Evolutionary conservation across 192 early-diverging fungal genomes (phyloP).

Genomic region (Coemansia aciculifera): DNA sequence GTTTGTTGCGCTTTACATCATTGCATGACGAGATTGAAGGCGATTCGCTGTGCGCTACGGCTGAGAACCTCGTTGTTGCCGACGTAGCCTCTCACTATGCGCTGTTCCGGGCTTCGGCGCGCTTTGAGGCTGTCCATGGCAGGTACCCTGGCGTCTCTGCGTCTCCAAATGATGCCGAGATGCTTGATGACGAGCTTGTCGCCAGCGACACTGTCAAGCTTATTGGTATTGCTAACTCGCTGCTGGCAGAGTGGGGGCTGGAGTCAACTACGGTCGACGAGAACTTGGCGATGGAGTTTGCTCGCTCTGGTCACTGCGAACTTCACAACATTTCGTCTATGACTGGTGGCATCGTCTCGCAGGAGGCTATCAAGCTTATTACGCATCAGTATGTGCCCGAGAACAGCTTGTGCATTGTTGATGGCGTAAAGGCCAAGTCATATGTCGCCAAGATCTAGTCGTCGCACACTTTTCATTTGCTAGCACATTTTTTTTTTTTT

Average conservation of each 20-base stretch:
- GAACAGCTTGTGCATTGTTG: constrained; percentile 82
- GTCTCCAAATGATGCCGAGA: constrained; percentile 9
- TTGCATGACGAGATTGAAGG: constrained; percentile 25
- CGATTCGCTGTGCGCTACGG: background rate
- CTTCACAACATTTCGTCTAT: constrained; percentile 84
- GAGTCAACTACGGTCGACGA: background rate
- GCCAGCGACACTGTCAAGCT: constrained; percentile 16
- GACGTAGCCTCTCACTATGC: constrained; percentile 29
- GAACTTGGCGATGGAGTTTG: constrained; percentile 39
- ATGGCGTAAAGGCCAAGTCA: constrained; percentile 63
- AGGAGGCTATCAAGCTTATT: constrained; percentile 94
- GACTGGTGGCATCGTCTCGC: constrained; percentile 85
- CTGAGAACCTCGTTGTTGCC: background rate
- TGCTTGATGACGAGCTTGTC: constrained; percentile 17
- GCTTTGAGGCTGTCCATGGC: constrained; percentile 20
- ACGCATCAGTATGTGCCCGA: constrained; percentile 94
- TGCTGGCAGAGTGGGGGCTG: constrained; percentile 24
- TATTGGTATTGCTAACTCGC: constrained; percentile 9
- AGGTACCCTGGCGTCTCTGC: constrained; percentile 29
- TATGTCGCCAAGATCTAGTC: constrained; percentile 20
- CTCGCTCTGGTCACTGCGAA: constrained; percentile 70
- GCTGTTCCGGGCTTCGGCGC: constrained; percentile 28
- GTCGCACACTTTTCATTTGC: background rate
- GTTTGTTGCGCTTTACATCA: constrained; percentile 59
- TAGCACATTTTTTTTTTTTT: background rate